Conservation (phyloP, 257 asterid genomes). For the Solanum chilense region DNA sequence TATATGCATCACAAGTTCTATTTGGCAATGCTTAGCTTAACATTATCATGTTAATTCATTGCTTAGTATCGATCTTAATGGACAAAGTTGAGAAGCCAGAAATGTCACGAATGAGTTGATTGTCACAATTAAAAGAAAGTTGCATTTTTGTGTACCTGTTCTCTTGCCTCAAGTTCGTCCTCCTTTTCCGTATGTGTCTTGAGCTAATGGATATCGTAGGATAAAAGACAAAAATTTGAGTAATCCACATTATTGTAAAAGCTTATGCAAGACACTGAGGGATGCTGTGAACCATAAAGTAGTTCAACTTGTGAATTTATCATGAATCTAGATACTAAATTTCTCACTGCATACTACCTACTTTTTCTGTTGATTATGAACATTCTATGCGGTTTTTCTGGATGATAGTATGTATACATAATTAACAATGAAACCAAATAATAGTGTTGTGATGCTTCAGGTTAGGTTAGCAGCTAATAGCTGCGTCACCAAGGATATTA, state of each 20-base stretch:
- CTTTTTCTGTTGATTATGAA: neutral
- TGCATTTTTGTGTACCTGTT: neutral
- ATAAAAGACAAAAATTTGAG: neutral
- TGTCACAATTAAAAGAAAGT: neutral
- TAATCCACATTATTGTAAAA: neutral
- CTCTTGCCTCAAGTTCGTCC: neutral
- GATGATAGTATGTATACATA: neutral
- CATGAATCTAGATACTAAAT: neutral
- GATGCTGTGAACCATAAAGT: neutral
- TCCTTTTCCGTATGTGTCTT: neutral
- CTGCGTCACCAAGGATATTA: constrained; percentile 72
- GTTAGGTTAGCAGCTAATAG: constrained; percentile 86
- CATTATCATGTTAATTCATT: neutral
- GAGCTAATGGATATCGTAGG: neutral
- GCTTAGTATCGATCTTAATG: neutral
- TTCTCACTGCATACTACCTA: neutral
- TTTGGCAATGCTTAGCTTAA: neutral
- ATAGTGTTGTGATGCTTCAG: constrained; percentile 24
- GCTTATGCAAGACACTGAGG: neutral
- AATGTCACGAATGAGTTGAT: neutral
- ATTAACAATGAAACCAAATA: neutral
- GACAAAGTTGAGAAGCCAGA: neutral
- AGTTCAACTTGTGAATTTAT: neutral
- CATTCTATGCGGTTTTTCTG: neutral
- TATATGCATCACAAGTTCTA: neutral